Evolutionary conservation across 2,329 filamentous ascomycete species (phyloP), one percentile per base, ranked within the genome.

Genomic region (Curvularia hawaiiensis): DNA sequence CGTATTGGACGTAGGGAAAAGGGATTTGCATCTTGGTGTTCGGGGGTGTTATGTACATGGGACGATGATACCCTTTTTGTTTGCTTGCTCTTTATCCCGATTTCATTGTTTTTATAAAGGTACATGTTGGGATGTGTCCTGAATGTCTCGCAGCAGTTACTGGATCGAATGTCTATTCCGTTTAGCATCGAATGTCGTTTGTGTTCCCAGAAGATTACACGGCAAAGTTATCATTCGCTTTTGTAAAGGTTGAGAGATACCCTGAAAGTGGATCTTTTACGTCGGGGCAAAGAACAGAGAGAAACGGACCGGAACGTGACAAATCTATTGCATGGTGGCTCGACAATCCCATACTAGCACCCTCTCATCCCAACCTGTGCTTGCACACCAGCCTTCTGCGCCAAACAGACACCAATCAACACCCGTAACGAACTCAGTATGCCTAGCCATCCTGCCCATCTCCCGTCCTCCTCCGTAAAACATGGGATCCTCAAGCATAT

Each of bases 391-490:
- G 5, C 95, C 95, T 63, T 96, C 93, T 24, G 87, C 90, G 4
- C 95, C 95, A 76, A 99, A 99, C 44, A 99, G 78, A 78, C 95
- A 99, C 95, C 96, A 99, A 75, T 99, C 95, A 0, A 98, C 90
- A 8, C 95, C 95, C 3, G 92, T 97, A 10, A 90, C 92, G 70
- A 99, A 99, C 79, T 99, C 95, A 0, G 94, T 97, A 76, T 99
- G 95, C 18, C 87, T 80, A 56, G 91, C 92, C 93, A 99, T 97
- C 39, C 92, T 79, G 3, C 92, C 93, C 67, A 97, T 79, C 76
- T 97, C 88, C 24, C 83, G 80, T 1, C 90, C 91, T 40, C 87
- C 79, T 9, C 81, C 67, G 61, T 75, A 68, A 50, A 74, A 76
- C 66, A 78, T 74, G 4, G 75, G 70, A 49, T 78, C 71, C 6